These are phyloP conservation scores for Fusarium longipes DNA, from an alignment of 2,329 filamentous ascomycete species.

Conservation along the genomic window DNA sequence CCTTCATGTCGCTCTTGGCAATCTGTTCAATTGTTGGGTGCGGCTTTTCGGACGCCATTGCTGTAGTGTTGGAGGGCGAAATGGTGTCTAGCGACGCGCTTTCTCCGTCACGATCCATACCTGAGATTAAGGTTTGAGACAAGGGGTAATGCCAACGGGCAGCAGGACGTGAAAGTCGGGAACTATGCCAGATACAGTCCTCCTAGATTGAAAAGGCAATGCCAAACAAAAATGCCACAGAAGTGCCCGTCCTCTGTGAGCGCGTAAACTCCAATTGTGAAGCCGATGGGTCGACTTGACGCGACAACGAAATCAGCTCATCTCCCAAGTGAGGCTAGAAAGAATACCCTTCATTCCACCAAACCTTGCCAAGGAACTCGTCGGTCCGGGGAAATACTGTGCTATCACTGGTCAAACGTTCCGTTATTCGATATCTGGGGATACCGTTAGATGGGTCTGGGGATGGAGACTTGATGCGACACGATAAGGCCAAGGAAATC, in stretches of 20 bases:
- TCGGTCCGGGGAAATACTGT: constrained; percentile 15
- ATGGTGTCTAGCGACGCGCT: constrained; percentile 13
- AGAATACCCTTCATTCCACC: constrained; percentile 11
- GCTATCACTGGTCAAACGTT: not conserved
- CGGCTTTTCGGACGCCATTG: constrained; percentile 2
- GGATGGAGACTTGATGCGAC: constrained; percentile 1
- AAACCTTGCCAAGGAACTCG: constrained; percentile 1
- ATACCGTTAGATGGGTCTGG: constrained; percentile 9
- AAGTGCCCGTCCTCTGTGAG: not conserved
- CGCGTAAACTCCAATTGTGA: not conserved
- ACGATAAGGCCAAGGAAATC: constrained; percentile 28
- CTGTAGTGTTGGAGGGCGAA: constrained; percentile 9
- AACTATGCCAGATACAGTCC: not conserved
- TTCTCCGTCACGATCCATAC: constrained; percentile 18
- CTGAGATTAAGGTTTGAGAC: constrained; percentile 4
- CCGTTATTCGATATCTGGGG: not conserved
- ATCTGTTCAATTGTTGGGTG: not conserved
- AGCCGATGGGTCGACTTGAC: not conserved
- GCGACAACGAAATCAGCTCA: constrained; percentile 6
- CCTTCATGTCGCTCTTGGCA: not conserved
- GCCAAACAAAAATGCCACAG: not conserved
- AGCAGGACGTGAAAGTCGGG: not conserved
- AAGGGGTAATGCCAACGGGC: not conserved
- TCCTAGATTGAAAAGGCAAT: not conserved
- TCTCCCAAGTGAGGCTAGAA: constrained; percentile 11